Conservation (phyloP, 2,329 filamentous ascomycete species). For the Claviceps arundinis region DNA sequence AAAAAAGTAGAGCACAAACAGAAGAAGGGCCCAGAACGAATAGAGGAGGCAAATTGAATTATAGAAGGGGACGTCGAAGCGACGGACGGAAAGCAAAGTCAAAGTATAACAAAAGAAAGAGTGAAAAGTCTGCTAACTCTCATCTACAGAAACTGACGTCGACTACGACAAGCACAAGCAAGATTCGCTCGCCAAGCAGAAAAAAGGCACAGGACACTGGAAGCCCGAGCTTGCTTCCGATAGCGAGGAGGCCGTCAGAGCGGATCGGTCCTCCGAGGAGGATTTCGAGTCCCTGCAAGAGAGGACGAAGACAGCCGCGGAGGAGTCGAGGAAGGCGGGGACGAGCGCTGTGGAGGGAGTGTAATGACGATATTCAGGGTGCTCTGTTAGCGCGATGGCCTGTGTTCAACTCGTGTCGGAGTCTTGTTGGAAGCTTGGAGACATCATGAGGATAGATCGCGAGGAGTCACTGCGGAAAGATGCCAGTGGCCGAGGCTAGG, state of each 20-base stretch:
- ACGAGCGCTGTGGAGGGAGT: constrained; percentile 34
- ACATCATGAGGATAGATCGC: too few relatives aligned
- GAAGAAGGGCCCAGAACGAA: too few relatives aligned
- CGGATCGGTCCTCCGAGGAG: constrained; percentile 35
- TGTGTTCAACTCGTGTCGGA: too few relatives aligned
- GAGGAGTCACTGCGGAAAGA: too few relatives aligned
- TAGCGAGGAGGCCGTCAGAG: constrained; percentile 66
- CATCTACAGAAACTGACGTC: constrained; percentile 19
- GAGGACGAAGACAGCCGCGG: constrained; percentile 40
- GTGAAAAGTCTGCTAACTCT: not conserved
- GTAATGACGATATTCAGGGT: constrained; percentile 12
- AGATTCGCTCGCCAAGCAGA: constrained; percentile 51
- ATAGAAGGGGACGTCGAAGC: too few relatives aligned
- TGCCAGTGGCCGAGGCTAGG: too few relatives aligned
- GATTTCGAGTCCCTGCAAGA: constrained; percentile 40
- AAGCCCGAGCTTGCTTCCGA: constrained; percentile 64
- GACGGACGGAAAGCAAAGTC: too few relatives aligned
- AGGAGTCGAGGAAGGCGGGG: constrained; percentile 31
- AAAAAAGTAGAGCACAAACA: not conserved
- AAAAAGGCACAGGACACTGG: constrained; percentile 60
- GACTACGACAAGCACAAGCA: constrained; percentile 46
- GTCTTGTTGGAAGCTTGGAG: too few relatives aligned
- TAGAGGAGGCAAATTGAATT: too few relatives aligned
- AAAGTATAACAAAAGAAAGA: too few relatives aligned
- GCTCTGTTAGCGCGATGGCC: too few relatives aligned